These are phyloP conservation scores for Sugiyamaella sp. DNA, from an alignment of 1,139 yeast genomes.

Conservation along the genomic window DNA sequence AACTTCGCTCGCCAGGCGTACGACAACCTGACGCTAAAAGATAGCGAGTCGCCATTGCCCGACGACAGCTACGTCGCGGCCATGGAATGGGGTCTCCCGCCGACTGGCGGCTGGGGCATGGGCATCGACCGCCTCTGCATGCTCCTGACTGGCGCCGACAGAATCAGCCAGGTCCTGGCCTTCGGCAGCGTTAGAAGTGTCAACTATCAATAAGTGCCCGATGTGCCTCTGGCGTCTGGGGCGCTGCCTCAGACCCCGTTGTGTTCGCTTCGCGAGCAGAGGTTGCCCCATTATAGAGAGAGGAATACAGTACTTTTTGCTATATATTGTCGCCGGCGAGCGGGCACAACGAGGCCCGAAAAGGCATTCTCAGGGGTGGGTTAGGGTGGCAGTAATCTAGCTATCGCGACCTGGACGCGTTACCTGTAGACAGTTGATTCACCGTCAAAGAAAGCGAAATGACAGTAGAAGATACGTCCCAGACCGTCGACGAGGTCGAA, in stretches of 20 bases:
- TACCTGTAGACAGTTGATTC: background rate
- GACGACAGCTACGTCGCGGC: conserved; percentile 72
- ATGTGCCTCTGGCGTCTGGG: no score
- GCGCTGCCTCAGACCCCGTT: no score
- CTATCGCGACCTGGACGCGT: background rate
- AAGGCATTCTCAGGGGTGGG: background rate
- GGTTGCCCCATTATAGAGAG: no score
- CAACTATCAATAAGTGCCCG: conserved; percentile 34
- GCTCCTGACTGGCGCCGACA: conserved; percentile 63
- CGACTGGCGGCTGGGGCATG: conserved; percentile 98
- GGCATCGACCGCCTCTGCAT: conserved; percentile 89
- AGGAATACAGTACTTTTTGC: no score
- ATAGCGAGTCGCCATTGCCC: conserved; percentile 66
- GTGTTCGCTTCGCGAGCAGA: no score
- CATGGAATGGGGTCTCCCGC: conserved; percentile 94
- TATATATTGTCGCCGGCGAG: no score
- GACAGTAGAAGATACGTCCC: background rate
- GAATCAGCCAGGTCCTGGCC: conserved; percentile 79
- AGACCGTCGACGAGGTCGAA: background rate
- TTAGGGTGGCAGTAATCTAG: background rate
- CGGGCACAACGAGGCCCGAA: no score
- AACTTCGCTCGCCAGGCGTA: conserved; percentile 39
- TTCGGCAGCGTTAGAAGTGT: conserved; percentile 85
- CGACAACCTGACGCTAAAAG: conserved; percentile 38
- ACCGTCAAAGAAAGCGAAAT: background rate